phyloP scores from a whole-genome alignment of 176 grass and related monocot species.

The Metroxylon sagu region DNA sequence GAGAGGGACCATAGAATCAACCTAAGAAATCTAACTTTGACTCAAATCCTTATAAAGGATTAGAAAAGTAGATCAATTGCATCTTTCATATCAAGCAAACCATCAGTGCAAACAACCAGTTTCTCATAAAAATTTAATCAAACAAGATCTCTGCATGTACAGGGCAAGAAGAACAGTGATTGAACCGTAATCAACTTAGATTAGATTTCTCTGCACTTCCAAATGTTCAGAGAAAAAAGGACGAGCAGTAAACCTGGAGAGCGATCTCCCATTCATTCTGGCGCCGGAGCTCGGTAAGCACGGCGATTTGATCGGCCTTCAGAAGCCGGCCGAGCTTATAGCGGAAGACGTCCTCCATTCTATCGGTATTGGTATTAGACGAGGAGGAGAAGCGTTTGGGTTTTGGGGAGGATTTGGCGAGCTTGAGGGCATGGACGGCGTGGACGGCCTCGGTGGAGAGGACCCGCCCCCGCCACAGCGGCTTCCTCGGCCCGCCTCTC shows the following conservation, averaged over 20 bases:
- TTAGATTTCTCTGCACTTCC: too few relatives aligned
- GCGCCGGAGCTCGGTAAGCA: slow-evolving; percentile 14
- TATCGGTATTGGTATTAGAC: not conserved
- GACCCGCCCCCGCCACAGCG: slow-evolving; percentile 13
- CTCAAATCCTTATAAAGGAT: too few relatives aligned
- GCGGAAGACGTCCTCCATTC: not conserved
- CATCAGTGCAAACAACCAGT: too few relatives aligned
- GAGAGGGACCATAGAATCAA: too few relatives aligned
- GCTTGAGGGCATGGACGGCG: slow-evolving; percentile 19
- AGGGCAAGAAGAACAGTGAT: too few relatives aligned
- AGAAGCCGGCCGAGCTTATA: slow-evolving; percentile 8
- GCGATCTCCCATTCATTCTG: slow-evolving; percentile 25
- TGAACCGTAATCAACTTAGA: too few relatives aligned
- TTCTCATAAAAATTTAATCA: too few relatives aligned
- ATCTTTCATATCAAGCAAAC: too few relatives aligned
- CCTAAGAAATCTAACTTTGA: too few relatives aligned
- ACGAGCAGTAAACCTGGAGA: slow-evolving; percentile 7
- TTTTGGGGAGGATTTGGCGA: slow-evolving; percentile 3
- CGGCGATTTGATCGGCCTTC: slow-evolving; percentile 12
- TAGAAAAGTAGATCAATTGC: too few relatives aligned
- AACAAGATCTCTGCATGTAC: too few relatives aligned
- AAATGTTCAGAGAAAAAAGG: too few relatives aligned
- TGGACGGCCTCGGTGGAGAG: slow-evolving; percentile 24
- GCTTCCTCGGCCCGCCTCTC: slow-evolving; percentile 14
- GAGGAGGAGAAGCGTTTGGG: not conserved